Base-by-base conservation (phyloP, 228 moss, liverwort and hornwort genomes). In the Sphagnum fallax region DNA sequence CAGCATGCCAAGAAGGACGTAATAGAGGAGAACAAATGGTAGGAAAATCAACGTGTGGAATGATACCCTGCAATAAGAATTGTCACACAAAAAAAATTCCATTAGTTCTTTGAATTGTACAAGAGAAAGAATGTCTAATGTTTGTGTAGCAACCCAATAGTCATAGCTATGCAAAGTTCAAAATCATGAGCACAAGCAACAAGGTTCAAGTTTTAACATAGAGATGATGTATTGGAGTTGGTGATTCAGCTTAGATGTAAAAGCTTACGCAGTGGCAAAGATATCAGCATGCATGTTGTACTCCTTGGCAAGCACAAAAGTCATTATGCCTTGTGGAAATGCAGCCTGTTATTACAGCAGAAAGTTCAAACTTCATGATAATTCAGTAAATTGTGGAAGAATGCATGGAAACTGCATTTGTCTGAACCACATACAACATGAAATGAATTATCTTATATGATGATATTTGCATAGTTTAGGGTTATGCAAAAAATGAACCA, bases 31-130 rank as follows among this genome's bases (percentile, higher is more conserved):
- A 53, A 88, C 84, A 72, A 94, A 79, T 49, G 94, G 94, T 70
- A 94, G 72, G 73, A 94, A 94, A 47, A 86, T 53, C 13, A 87
- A 69, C 0, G 84, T 94, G 65, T 94, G 94, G 16, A 94, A 63
- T 66, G 91, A 94, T 49, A 91, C 86, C 48, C 94, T 94, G 89
- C 10, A 47, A 49, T 50, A 60, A 48, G 8, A 4, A 0, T 47
- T 59, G 50, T 66, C 16, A 8, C 7, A 8, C 10, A 7, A 55
- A 55, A 55, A 55, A 8, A 8, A 0, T 7, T 7, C 12, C 9
- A 55, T 55, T 12, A 55, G 8, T 12, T 7, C 53, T 12, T 55
- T 8, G 53, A 12, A 55, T 55, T 55, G 3, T 16, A 16, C 50
- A 5, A 13, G 6, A 1, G 8, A 50, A 66, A 47, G 13, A 47